Conservation (phyloP, 768 basidiomycete species). For the Xerocomus spinulosus region DNA sequence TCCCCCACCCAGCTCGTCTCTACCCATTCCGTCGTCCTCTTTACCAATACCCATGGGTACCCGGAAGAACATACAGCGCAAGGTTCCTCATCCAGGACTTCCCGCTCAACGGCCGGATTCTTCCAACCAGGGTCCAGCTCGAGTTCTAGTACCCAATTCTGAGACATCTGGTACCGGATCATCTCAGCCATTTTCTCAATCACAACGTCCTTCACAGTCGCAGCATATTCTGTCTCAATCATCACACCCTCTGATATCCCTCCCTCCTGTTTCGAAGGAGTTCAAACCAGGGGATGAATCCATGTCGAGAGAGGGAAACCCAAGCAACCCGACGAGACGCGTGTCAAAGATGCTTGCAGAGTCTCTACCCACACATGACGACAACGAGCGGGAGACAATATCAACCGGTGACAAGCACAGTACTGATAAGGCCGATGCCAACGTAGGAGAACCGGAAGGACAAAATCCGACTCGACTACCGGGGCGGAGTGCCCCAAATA, state of each 20-base stretch:
- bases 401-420: background rate
- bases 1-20: slow-evolving; percentile 11
- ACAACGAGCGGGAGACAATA: background rate
- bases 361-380: background rate
- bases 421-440: background rate
- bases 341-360: slow-evolving; percentile 6
- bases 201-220: slow-evolving; percentile 21
- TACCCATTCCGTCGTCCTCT: slow-evolving; percentile 6
- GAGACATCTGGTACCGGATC: slow-evolving; percentile 43
- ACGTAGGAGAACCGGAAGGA: background rate
- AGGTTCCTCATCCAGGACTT: slow-evolving; percentile 41
- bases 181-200: slow-evolving; percentile 30
- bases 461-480: background rate
- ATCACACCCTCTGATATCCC: slow-evolving; percentile 8
- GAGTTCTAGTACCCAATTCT: slow-evolving; percentile 53
- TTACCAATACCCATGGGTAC: slow-evolving; percentile 5
- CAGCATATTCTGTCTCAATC: slow-evolving; percentile 27
- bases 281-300: slow-evolving; percentile 19
- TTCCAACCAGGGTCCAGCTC: slow-evolving; percentile 33
- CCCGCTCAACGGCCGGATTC: slow-evolving; percentile 30
- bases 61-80: slow-evolving; percentile 36
- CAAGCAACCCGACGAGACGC: background rate
- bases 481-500: slow-evolving; percentile 5
- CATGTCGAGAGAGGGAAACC: slow-evolving; percentile 16
- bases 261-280: slow-evolving; percentile 19